Base-by-base conservation (phyloP, 768 basidiomycete genomes). In the Trametes punicea region DNA sequence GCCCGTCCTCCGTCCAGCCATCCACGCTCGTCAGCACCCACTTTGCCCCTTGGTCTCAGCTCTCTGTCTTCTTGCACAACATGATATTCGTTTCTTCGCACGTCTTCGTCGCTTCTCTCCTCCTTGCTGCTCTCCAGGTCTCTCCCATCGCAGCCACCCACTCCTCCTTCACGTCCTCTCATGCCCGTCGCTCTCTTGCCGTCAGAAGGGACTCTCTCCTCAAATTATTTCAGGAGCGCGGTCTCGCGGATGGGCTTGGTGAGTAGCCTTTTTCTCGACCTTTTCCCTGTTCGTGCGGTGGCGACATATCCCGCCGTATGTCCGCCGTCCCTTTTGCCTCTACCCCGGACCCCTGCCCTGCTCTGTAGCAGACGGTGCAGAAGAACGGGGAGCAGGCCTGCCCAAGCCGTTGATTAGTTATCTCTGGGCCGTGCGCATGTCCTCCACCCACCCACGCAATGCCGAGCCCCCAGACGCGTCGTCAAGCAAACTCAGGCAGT, bases 151-250 rank as follows among this genome's bases (percentile, higher is more conserved):
- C 66, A 20, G 76, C 76, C 0, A 64, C 71, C 42, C 80, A 77
- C 60, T 74, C 77, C 0, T 75, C 77, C n/a, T 51, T 67, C 7
- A 40, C 61, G 61, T 69, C 44, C 65, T 68, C 74, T 54, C 68
- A 75, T 60, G 71, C 71, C 34, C 61, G 73, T 39, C 69, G 70
- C 13, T 72, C 73, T 21, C 50, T 56, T 36, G 16, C 56, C 0
- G 49, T 62, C 55, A 66, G 59, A 57, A 65, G 49, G 20, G 47
- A 72, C 40, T 59, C 66, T 49, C 58, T 58, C 25, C 41, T 59
- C 15, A 57, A 51, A 26, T 55, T 49, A 13, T 46, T 46, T 25
- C 13, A 50, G n/a, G 56, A 53, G 16, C 48, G 56, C 50, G 56
- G 25, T 18, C 46, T 40, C 15, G 55, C 33, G n/a, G 59, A 34